Evolutionary conservation across 352 stramenopile species (phyloP).

Genomic region (Halophytophthora polymorphica): DNA sequence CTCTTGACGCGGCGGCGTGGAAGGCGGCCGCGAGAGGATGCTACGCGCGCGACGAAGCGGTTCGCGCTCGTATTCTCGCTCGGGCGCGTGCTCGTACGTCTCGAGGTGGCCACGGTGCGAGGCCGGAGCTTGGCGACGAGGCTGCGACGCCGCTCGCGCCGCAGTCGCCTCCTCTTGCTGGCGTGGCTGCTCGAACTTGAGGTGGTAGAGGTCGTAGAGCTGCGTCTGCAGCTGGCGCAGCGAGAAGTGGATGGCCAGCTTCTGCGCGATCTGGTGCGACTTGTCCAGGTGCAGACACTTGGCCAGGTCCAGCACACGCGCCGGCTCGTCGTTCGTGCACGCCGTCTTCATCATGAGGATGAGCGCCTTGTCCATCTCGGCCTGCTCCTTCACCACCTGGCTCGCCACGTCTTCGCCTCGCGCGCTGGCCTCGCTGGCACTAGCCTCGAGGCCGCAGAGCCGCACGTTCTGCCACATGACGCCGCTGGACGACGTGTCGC

Average conservation of each 20-base stretch:
- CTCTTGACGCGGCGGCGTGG: constrained; percentile 18
- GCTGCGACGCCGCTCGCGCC: constrained; percentile 11
- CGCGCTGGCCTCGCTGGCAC: constrained; percentile 27
- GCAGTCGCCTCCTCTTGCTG: constrained; percentile 14
- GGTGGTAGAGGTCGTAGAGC: constrained; percentile 68
- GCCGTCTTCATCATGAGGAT: constrained; percentile 84
- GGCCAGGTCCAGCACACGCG: constrained; percentile 68
- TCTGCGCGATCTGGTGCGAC: constrained; percentile 80
- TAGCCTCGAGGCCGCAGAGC: constrained; percentile 29
- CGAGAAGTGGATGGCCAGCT: constrained; percentile 77
- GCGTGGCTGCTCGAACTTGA: constrained; percentile 46
- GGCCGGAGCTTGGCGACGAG: constrained; percentile 4
- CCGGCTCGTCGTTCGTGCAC: constrained; percentile 63
- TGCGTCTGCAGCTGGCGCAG: constrained; percentile 69
- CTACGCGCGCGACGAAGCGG: constrained; percentile 33
- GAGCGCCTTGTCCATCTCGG: constrained; percentile 80
- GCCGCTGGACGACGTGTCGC: constrained; percentile 28
- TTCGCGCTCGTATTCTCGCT: constrained; percentile 18
- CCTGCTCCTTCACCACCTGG: constrained; percentile 57
- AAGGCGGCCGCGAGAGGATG: constrained; percentile 29
- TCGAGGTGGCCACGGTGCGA: constrained; percentile 5
- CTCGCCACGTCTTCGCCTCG: constrained; percentile 16
- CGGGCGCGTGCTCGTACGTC: constrained; percentile 12
- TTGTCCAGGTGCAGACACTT: constrained; percentile 84
- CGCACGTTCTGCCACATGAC: constrained; percentile 74